A percentile compares a stretch with the other conserved stretches of the same genome.
Conservation (phyloP, 2,329 filamentous ascomycete genomes). For the Endocalyx cinctus region DNA sequence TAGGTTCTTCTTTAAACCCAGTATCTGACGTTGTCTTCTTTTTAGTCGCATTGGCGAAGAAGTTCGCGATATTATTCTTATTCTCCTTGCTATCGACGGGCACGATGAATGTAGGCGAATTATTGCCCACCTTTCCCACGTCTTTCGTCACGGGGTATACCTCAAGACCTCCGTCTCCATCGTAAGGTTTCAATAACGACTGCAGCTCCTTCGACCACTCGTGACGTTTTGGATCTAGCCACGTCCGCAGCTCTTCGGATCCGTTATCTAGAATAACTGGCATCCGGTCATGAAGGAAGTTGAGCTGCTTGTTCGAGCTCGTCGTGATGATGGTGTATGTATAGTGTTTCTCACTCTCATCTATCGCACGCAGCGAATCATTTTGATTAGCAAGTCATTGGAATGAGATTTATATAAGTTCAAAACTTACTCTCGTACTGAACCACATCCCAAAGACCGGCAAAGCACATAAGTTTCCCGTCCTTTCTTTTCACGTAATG, state of each 20-base stretch:
- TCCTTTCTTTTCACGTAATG: conserved; percentile 81
- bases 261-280: conserved; percentile 82
- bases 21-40: conserved; percentile 1
- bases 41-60: conserved; percentile 62
- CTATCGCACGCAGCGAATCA: too few species aligned
- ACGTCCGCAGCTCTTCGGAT: conserved; percentile 63
- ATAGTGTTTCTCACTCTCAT: conserved; percentile 63
- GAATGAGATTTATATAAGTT: too few species aligned
- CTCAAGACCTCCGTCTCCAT: conserved; percentile 74
- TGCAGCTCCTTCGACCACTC: conserved; percentile 80
- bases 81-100: conserved; percentile 82
- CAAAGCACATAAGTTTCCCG: conserved; percentile 79
- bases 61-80: conserved; percentile 90
- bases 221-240: conserved; percentile 69
- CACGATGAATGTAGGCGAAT: conserved; percentile 77
- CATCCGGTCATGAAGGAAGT: conserved; percentile 92
- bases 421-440: conserved; percentile 65
- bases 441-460: conserved; percentile 87
- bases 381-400: too few species aligned
- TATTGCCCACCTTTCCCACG: conserved; percentile 91
- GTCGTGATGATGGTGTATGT: conserved; percentile 96
- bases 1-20: conserved; percentile 3
- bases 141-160: conserved; percentile 83
- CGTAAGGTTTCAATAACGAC: conserved; percentile 70
- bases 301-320: conserved; percentile 73